Percentiles rank a stretch among this genome's conserved stretches.
phyloP scores from a whole-genome alignment of 257 asterid genomes.

The Nicotiana tabacum region DNA sequence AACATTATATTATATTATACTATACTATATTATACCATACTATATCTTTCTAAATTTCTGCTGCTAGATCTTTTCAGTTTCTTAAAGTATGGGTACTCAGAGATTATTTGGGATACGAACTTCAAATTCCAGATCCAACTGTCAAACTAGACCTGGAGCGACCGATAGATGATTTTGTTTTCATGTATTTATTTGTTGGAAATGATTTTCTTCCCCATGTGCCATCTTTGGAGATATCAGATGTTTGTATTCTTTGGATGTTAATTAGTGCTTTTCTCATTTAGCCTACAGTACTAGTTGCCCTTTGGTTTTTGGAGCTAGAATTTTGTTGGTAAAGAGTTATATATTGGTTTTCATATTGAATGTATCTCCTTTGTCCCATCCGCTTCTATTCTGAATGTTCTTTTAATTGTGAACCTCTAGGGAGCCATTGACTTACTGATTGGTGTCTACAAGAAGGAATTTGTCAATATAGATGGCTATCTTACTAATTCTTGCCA shows the following conservation, averaged over 20 bases:
- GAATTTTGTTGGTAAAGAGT: neutral
- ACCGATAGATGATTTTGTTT: constrained; percentile 57
- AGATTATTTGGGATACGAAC: constrained; percentile 41
- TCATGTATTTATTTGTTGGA: constrained; percentile 62
- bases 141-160: constrained; percentile 43
- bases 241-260: constrained; percentile 39
- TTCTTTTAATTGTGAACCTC: constrained; percentile 7
- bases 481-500: constrained; percentile 47
- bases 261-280: neutral
- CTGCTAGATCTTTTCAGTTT: constrained; percentile 31
- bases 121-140: constrained; percentile 35
- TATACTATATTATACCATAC: too few relatives aligned
- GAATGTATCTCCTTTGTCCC: neutral
- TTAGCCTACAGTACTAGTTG: neutral
- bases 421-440: constrained; percentile 65
- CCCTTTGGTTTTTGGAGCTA: neutral
- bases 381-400: neutral
- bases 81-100: constrained; percentile 56
- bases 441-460: constrained; percentile 48
- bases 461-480: constrained; percentile 54
- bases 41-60: neutral
- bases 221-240: constrained; percentile 55
- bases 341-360: neutral
- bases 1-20: neutral
- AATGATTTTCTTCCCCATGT: constrained; percentile 68